Percentiles rank a stretch among this genome's conserved stretches.
phyloP scores from a whole-genome alignment of 495 filamentous ascomycete genomes.

The Trichoderma erinaceum region DNA sequence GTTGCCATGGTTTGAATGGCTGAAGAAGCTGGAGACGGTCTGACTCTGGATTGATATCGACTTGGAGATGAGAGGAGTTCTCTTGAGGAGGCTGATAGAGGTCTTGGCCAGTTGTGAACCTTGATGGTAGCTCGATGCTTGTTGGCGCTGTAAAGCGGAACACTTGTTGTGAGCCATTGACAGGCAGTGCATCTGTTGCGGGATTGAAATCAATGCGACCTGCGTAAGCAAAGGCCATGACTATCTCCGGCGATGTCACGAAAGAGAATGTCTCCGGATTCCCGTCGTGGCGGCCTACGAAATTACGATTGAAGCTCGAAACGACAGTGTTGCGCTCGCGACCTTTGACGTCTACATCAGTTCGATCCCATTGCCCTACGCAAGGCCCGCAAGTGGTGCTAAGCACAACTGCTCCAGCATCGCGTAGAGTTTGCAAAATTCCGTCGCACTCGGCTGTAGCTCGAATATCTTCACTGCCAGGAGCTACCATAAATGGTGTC shows the following conservation, averaged over 20 bases:
- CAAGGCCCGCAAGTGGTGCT: constrained; percentile 90
- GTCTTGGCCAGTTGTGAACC: constrained; percentile 86
- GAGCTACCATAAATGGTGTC: constrained; percentile 74
- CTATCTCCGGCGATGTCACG: constrained; percentile 95
- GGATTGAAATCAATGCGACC: constrained; percentile 96
- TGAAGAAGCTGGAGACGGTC: constrained; percentile 91
- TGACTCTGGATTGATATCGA: constrained; percentile 79
- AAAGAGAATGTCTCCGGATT: constrained; percentile 99
- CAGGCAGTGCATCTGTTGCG: constrained; percentile 86
- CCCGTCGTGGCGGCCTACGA: constrained; percentile 97
- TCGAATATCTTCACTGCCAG: constrained; percentile 95
- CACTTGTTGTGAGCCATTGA: constrained; percentile 89
- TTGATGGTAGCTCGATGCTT: constrained; percentile 73
- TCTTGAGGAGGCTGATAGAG: constrained; percentile 95
- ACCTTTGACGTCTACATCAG: constrained; percentile 76
- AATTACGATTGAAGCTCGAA: constrained; percentile 98
- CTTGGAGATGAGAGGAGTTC: constrained; percentile 63
- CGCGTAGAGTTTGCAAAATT: constrained; percentile 92
- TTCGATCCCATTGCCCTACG: constrained; percentile 85
- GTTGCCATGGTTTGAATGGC: constrained; percentile 83
- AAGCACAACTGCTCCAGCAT: constrained; percentile 92
- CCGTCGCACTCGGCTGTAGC: constrained; percentile 93
- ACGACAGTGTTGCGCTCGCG: constrained; percentile 96
- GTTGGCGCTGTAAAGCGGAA: constrained; percentile 76
- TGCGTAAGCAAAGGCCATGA: constrained; percentile 85